Evolutionary conservation across 2,329 filamentous ascomycete species (phyloP).

Genomic region (Penicillium sp.): DNA sequence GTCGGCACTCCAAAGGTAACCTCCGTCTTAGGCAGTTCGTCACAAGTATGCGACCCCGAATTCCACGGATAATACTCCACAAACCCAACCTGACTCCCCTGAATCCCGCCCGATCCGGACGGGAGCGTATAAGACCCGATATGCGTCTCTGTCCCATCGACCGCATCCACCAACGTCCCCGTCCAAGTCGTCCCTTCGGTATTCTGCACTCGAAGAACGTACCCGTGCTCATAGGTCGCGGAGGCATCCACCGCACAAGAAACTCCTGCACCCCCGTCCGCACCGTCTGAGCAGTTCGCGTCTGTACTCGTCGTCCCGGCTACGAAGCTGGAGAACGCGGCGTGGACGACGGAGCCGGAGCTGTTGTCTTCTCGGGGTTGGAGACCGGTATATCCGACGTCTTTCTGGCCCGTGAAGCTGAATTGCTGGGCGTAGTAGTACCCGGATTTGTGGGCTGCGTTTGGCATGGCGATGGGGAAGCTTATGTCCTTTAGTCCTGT

Average conservation of each 20-base stretch:
- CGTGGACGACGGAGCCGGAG: constrained; percentile 31
- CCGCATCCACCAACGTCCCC: constrained; percentile 30
- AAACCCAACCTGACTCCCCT: constrained; percentile 30
- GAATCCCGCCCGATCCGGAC: constrained; percentile 24
- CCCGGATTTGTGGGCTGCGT: constrained; percentile 25
- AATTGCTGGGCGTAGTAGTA: constrained; percentile 38
- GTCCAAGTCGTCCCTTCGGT: constrained; percentile 31
- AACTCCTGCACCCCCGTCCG: constrained; percentile 33
- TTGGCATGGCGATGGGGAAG: constrained; percentile 60
- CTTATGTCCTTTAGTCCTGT: constrained; percentile 51
- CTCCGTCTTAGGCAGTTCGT: constrained; percentile 23
- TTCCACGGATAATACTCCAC: constrained; percentile 36
- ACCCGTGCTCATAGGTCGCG: constrained; percentile 23
- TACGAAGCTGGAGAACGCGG: constrained; percentile 38
- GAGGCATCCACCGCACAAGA: constrained; percentile 31
- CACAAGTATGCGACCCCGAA: constrained; percentile 18
- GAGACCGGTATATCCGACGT: constrained; percentile 35
- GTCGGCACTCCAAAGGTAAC: constrained; percentile 26
- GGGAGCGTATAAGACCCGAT: constrained; percentile 35
- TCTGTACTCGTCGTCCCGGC: constrained; percentile 27
- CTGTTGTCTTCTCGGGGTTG: constrained; percentile 26
- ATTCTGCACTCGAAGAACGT: constrained; percentile 29
- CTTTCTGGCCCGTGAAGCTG: constrained; percentile 23
- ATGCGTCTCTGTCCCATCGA: constrained; percentile 22
- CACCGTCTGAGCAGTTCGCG: constrained; percentile 30